phyloP scores from a whole-genome alignment of 305 asterid genomes.

The Solanum chacoense region DNA sequence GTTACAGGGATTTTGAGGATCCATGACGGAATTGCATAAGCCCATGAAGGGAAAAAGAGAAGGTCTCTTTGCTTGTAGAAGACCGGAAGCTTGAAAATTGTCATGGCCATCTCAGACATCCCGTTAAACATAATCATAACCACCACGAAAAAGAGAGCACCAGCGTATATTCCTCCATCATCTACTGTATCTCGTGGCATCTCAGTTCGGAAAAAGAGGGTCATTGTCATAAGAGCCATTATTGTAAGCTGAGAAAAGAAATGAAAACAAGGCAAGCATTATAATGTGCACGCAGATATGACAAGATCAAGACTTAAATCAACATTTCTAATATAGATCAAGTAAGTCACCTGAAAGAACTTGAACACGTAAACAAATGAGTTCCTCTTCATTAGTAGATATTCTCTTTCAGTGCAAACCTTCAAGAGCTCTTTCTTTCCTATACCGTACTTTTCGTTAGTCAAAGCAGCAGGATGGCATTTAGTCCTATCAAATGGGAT shows the following conservation, averaged over 20 bases:
- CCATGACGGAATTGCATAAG: slow-evolving; percentile 30
- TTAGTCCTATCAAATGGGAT: slow-evolving; percentile 18
- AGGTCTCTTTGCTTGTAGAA: slow-evolving; percentile 30
- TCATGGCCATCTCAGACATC: slow-evolving; percentile 24
- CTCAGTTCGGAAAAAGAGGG: slow-evolving; percentile 21
- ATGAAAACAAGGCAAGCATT: background rate
- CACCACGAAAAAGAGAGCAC: slow-evolving; percentile 16
- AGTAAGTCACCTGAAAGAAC: slow-evolving; percentile 11
- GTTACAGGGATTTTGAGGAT: slow-evolving; percentile 23
- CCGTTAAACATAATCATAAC: slow-evolving; percentile 28
- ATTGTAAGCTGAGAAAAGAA: slow-evolving; percentile 10
- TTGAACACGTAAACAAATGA: slow-evolving; percentile 25
- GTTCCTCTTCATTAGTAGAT: slow-evolving; percentile 25
- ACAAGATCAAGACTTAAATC: background rate
- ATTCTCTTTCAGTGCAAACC: slow-evolving; percentile 19
- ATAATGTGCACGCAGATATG: background rate
- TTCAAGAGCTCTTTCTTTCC: slow-evolving; percentile 19
- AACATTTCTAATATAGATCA: background rate
- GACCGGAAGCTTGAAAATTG: slow-evolving; percentile 28
- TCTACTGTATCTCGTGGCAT: slow-evolving; percentile 10
- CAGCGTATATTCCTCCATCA: slow-evolving; percentile 22
- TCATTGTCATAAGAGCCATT: slow-evolving; percentile 20
- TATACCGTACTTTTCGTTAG: slow-evolving; percentile 20
- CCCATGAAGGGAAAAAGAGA: slow-evolving; percentile 25
- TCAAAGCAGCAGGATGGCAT: slow-evolving; percentile 28